Evolutionary conservation across 106 monocot species (phyloP), one percentile per base, ranked within the genome.

Genomic region (Dioscorea alata): DNA sequence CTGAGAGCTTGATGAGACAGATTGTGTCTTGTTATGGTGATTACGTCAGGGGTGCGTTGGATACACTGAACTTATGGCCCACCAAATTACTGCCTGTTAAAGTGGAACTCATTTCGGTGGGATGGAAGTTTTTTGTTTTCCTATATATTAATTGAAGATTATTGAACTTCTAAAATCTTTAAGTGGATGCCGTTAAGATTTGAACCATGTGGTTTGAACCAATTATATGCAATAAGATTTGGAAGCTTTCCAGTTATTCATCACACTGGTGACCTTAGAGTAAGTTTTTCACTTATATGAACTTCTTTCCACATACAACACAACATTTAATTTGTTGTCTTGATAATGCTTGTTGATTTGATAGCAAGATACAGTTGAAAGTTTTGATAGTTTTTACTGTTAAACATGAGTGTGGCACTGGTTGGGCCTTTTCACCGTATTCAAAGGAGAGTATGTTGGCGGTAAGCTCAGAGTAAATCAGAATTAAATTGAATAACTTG

Each of bases 121-220:
- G 15, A 0, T 16, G 17, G 56, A 34, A 66, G 28, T 28, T 3
- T 8, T 10, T 42, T 42, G 5, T 6, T 42, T 42, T 42, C 28
- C 3, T 28, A 42, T 42, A 42, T 42, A 5, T 10, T 42, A 42
- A 5, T 6, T 42, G 42, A 42, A 42, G 1, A 42, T 42, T 42
- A 42, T 49, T 50, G 52, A 4, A 20, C 49, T 63, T 28, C 74
- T 51, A 22, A 56, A 62, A 57, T 78, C 59, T 15, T 23, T 79
- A 94, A 90, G 63, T 87, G 90, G 62, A 94, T 94, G 94, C 94
- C 94, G 12, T 94, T 90, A 51, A 90, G 94, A 77, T 94, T 90
- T 68, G 94, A 94, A 71, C 94, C 94, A 69, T 94, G 94, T 74
- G 94, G 94, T 21, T 69, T 94, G 25, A 94, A 94, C 73, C 94